Conservation (phyloP, 768 basidiomycete species). For the Pleurotus salmoneostramineus region DNA sequence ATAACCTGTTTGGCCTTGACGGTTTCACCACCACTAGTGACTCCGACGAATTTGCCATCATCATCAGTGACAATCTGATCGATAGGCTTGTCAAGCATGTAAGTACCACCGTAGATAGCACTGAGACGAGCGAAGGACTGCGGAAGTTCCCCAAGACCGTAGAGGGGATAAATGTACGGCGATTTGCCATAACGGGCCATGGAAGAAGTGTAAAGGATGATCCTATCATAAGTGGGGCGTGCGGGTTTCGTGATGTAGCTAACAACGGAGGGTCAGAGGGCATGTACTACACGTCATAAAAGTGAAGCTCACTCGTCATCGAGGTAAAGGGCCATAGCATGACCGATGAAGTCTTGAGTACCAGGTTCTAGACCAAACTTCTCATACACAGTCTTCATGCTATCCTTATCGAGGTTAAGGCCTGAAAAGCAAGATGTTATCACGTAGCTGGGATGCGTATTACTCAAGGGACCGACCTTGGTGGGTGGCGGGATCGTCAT, state of each 20-base stretch:
- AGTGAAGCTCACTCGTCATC: conserved; percentile 82
- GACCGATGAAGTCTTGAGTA: conserved; percentile 98
- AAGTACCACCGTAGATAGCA: conserved; percentile 98
- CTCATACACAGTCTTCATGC: conserved; percentile 93
- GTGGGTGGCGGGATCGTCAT: conserved; percentile 93
- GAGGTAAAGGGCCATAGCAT: conserved; percentile 97
- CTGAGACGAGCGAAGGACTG: conserved; percentile 98
- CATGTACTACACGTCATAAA: conserved; percentile 2
- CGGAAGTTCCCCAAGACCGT: conserved; percentile 97
- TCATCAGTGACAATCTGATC: conserved; percentile 85
- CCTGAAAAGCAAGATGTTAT: conserved; percentile 39
- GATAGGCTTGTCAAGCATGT: conserved; percentile 98
- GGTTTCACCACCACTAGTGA: conserved; percentile 83
- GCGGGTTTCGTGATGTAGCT: conserved; percentile 95
- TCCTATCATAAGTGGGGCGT: conserved; percentile 87
- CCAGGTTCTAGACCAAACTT: conserved; percentile 97
- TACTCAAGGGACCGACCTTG: conserved; percentile 54
- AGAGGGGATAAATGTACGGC: conserved; percentile 98
- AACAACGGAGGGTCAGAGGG: conserved; percentile 1
- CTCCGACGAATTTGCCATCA: conserved; percentile 90
- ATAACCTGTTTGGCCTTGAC: conserved; percentile 98
- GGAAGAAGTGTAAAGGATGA: conserved; percentile 94
- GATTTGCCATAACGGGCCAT: conserved; percentile 99
- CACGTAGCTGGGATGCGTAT: background rate
- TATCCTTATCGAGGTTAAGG: conserved; percentile 82